phyloP scores from a whole-genome alignment of 257 asterid species.

The Knoxia roxburghii region DNA sequence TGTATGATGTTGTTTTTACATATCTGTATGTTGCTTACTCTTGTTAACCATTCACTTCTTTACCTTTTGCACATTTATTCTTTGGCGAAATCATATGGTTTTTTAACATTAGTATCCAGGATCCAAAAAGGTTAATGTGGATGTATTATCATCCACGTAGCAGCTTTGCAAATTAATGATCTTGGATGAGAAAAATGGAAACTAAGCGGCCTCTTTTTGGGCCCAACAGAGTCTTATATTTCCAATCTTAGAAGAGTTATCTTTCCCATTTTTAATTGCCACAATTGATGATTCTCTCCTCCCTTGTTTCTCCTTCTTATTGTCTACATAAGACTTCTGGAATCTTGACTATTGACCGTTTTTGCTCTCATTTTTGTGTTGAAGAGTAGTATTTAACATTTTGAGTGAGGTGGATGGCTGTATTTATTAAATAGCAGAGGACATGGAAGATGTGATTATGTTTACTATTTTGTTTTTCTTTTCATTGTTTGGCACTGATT shows the following conservation, averaged over 20 bases:
- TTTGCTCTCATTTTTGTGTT: conserved; percentile 4
- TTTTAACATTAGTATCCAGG: neutral
- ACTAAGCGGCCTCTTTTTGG: neutral
- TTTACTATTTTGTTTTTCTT: neutral
- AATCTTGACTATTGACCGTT: neutral
- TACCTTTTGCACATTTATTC: neutral
- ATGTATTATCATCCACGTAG: neutral
- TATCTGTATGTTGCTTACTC: neutral
- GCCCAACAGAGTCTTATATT: neutral
- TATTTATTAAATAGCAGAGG: neutral
- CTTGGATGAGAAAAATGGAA: neutral
- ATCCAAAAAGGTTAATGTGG: neutral
- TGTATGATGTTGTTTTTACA: neutral
- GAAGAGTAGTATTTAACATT: neutral
- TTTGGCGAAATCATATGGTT: neutral
- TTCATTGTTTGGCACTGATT: conserved; percentile 7
- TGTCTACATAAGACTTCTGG: neutral
- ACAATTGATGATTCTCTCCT: neutral
- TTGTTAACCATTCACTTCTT: neutral
- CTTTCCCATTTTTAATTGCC: neutral
- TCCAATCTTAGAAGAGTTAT: neutral
- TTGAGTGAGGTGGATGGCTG: conserved; percentile 3
- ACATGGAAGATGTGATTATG: neutral
- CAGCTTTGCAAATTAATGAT: neutral
- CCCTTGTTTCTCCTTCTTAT: neutral